Percentiles rank a stretch among this genome's conserved stretches.
These are phyloP conservation scores for Cyberlindnera japonica DNA, from an alignment of 805 yeast species.

Conservation along the genomic window DNA sequence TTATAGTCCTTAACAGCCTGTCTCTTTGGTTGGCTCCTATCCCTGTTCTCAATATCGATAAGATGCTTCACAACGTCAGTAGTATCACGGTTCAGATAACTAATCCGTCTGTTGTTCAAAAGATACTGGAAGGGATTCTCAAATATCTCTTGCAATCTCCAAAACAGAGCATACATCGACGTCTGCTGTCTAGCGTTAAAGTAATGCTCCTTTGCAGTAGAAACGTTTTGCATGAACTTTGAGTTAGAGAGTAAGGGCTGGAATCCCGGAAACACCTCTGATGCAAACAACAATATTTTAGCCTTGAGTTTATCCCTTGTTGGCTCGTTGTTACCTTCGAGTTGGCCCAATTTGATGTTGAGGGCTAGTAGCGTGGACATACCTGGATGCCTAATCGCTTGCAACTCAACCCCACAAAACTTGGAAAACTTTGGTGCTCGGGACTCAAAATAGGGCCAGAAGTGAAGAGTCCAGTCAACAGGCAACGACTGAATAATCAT, in stretches of 20 bases:
- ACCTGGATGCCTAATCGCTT: conserved; percentile 16
- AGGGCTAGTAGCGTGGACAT: conserved; percentile 12
- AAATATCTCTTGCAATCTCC: conserved; percentile 20
- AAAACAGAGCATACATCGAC: conserved; percentile 8
- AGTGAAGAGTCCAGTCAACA: conserved; percentile 17
- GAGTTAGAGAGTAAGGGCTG: neutral
- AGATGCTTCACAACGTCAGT: neutral
- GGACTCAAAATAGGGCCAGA: conserved; percentile 22
- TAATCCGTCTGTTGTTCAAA: too few species aligned
- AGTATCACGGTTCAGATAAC: neutral
- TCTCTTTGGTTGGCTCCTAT: neutral
- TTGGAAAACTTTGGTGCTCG: conserved; percentile 8
- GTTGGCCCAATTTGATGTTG: neutral
- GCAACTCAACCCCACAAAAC: conserved; percentile 3
- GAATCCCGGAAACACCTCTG: neutral
- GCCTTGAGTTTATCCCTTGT: neutral
- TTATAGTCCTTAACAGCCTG: conserved; percentile 1
- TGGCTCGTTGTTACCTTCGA: neutral
- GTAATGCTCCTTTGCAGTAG: conserved; percentile 11
- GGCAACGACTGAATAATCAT: conserved; percentile 10
- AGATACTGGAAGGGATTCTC: conserved; percentile 16
- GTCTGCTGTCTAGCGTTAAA: neutral
- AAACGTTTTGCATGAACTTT: conserved; percentile 13
- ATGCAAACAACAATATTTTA: neutral
- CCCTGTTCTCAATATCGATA: neutral